Evolutionary conservation across 176 grass and related monocot species (phyloP).

Genomic region (Tuctoria greenei): DNA sequence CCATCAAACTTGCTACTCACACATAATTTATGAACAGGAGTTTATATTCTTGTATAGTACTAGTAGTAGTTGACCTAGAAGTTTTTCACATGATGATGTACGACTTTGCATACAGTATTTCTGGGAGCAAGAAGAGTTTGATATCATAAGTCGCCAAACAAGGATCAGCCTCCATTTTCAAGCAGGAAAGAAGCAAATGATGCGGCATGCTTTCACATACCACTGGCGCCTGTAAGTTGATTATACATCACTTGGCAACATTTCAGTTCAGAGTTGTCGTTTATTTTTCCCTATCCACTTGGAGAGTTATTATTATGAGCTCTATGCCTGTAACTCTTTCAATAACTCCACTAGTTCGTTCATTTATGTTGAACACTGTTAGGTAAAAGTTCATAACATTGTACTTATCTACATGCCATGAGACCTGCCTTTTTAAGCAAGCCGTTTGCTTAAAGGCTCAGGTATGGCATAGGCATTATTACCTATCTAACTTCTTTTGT

Average conservation of each 20-base stretch:
- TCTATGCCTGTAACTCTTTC: slow-evolving; percentile 8
- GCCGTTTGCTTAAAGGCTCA: background rate
- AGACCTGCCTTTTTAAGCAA: background rate
- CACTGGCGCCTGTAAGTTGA: slow-evolving; percentile 90
- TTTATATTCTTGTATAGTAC: background rate
- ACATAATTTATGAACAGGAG: slow-evolving; percentile 4
- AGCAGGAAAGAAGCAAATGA: slow-evolving; percentile 67
- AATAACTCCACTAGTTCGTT: background rate
- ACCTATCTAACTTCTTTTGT: background rate
- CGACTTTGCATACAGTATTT: slow-evolving; percentile 62
- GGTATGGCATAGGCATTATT: background rate
- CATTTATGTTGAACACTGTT: background rate
- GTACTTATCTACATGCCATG: too few species aligned
- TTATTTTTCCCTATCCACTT: slow-evolving; percentile 12
- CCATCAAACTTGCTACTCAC: background rate
- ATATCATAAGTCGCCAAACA: slow-evolving; percentile 80
- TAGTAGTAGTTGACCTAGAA: background rate
- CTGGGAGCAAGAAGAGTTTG: slow-evolving; percentile 95
- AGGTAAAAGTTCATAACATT: slow-evolving; percentile 1
- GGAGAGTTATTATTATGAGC: background rate
- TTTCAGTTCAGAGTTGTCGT: slow-evolving; percentile 14
- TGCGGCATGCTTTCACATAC: slow-evolving; percentile 92
- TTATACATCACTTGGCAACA: slow-evolving; percentile 29
- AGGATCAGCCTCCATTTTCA: slow-evolving; percentile 95
- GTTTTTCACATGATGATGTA: background rate